phyloP scores from a whole-genome alignment of 371 early-diverging fungal species.

The Apophysomyces variabilis region DNA sequence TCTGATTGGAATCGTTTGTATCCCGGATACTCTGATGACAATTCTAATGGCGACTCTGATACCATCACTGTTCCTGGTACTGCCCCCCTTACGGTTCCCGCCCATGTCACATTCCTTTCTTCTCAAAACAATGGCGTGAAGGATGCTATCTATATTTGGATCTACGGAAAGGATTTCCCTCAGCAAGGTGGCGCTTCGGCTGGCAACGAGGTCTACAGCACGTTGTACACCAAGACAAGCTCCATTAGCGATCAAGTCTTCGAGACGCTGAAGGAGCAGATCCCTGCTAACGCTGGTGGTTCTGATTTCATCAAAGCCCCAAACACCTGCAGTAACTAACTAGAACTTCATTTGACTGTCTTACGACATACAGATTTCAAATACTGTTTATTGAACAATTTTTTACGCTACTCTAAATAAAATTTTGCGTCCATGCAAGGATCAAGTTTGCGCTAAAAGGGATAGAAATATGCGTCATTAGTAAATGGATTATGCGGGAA shows the following conservation, averaged over 20 bases:
- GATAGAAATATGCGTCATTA: too few species aligned
- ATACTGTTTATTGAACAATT: too few species aligned
- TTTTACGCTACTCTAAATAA: too few species aligned
- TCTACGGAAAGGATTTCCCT: not conserved
- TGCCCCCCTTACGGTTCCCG: not conserved
- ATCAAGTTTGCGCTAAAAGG: too few species aligned
- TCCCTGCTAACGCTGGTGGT: not conserved
- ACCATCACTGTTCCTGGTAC: not conserved
- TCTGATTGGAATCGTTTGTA: not conserved
- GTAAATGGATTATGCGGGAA: too few species aligned
- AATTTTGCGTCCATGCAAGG: too few species aligned
- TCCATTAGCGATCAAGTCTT: not conserved
- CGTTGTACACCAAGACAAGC: not conserved
- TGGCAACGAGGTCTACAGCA: not conserved
- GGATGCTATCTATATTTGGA: not conserved
- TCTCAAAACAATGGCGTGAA: not conserved
- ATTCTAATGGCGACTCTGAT: not conserved
- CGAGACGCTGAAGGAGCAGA: not conserved
- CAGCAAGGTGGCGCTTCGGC: not conserved
- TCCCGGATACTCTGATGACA: not conserved
- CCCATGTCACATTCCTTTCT: not conserved
- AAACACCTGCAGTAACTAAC: not conserved
- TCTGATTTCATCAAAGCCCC: not conserved
- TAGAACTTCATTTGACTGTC: too few species aligned
- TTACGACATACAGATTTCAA: too few species aligned